These are phyloP conservation scores for Mycena alexandri DNA, from an alignment of 768 basidiomycete species.

Conservation along the genomic window DNA sequence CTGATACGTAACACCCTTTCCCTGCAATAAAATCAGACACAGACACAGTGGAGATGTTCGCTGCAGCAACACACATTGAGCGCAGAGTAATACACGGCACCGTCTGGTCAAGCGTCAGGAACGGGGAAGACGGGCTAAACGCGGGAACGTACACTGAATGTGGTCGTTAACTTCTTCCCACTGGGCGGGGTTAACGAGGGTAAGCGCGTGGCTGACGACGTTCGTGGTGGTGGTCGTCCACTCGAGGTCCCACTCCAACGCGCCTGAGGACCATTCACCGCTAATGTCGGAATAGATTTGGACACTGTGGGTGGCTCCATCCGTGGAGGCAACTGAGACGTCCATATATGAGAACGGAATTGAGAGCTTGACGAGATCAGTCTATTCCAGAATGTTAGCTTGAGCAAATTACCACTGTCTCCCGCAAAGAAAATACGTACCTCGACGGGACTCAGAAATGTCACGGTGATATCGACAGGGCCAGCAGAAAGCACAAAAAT, in stretches of 20 bases:
- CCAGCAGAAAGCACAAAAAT: slow-evolving; percentile 74
- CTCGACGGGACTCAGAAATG: slow-evolving; percentile 79
- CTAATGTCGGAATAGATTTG: slow-evolving; percentile 73
- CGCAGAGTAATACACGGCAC: slow-evolving; percentile 71
- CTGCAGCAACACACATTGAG: slow-evolving; percentile 52
- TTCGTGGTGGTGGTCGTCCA: slow-evolving; percentile 66
- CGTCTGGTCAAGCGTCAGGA: slow-evolving; percentile 56
- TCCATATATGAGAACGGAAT: slow-evolving; percentile 71
- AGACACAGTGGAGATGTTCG: not conserved
- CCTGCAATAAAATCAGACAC: slow-evolving; percentile 10
- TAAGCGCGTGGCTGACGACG: slow-evolving; percentile 69
- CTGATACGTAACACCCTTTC: slow-evolving; percentile 63
- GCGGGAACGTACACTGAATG: slow-evolving; percentile 64
- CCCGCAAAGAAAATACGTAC: slow-evolving; percentile 52
- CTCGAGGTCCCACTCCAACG: slow-evolving; percentile 61
- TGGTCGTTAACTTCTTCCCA: slow-evolving; percentile 70
- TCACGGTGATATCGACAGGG: slow-evolving; percentile 70
- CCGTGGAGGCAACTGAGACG: slow-evolving; percentile 61
- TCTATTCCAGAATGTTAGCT: slow-evolving; percentile 46
- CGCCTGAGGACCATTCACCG: slow-evolving; percentile 66
- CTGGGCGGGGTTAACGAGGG: slow-evolving; percentile 56
- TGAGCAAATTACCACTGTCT: not conserved
- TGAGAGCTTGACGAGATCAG: slow-evolving; percentile 71
- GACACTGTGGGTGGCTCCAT: slow-evolving; percentile 62
- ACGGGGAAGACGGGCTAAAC: not conserved